Conservation (phyloP, 768 basidiomycete genomes). For the Phylloporus sp. region DNA sequence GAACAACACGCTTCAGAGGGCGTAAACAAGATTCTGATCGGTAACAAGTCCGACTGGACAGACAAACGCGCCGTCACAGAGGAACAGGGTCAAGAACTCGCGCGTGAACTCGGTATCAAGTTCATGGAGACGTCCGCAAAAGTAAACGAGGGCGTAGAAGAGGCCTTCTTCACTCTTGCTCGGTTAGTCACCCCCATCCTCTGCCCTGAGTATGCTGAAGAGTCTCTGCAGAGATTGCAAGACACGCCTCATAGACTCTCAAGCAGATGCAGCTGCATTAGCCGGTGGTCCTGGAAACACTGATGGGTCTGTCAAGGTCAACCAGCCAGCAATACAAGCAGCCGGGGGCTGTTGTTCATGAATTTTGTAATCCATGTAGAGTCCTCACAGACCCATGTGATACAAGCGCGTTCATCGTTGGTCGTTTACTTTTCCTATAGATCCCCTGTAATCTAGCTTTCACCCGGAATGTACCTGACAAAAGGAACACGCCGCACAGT, state of each 20-base stretch:
- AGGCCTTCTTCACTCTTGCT: constrained; percentile 96
- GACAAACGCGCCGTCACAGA: constrained; percentile 91
- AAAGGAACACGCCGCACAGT: too few relatives aligned
- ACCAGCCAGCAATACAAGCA: constrained; percentile 47
- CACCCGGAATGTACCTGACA: too few relatives aligned
- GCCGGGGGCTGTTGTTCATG: constrained; percentile 52
- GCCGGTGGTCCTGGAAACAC: constrained; percentile 33
- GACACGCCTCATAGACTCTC: constrained; percentile 92
- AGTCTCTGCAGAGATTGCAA: constrained; percentile 79
- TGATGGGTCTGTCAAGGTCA: constrained; percentile 62
- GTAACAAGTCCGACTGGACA: constrained; percentile 98
- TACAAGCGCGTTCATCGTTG: too few relatives aligned
- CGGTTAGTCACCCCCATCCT: constrained; percentile 54
- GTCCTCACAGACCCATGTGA: background rate
- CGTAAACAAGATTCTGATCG: constrained; percentile 98
- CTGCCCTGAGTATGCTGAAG: too few relatives aligned
- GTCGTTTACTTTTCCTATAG: constrained; percentile 10
- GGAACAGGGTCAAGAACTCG: constrained; percentile 88
- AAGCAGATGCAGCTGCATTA: constrained; percentile 55
- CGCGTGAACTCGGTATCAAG: constrained; percentile 88
- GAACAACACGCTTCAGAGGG: constrained; percentile 99
- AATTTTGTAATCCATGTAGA: constrained; percentile 12
- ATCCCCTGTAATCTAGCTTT: constrained; percentile 16
- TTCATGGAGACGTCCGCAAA: constrained; percentile 99
- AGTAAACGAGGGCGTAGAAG: constrained; percentile 95